Percentiles rank a stretch among this genome's conserved stretches.
These are phyloP conservation scores for Myxozyma mucilagina DNA, from an alignment of 805 yeast species.

Conservation along the genomic window DNA sequence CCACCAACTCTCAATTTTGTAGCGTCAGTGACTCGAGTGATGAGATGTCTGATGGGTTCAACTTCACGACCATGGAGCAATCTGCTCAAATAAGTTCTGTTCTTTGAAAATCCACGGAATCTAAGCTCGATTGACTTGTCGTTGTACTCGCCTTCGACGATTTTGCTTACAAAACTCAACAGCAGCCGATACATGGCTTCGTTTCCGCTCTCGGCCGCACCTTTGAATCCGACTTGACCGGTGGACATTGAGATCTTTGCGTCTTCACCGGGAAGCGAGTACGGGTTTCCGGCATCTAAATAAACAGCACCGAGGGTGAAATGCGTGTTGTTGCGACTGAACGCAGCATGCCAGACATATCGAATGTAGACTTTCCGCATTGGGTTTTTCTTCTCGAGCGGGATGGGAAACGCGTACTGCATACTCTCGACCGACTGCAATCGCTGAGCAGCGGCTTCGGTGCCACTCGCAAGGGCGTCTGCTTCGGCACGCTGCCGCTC, in stretches of 20 bases:
- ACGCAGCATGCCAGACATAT: constrained; percentile 73
- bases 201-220: constrained; percentile 85
- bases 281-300: constrained; percentile 69
- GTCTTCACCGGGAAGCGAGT: constrained; percentile 74
- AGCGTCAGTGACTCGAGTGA: constrained; percentile 71
- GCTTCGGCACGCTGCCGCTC: not conserved
- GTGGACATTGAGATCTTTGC: constrained; percentile 68
- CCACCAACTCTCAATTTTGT: constrained; percentile 93
- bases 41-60: constrained; percentile 58
- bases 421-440: not conserved
- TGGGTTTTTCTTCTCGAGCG: constrained; percentile 3
- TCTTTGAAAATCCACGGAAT: constrained; percentile 81
- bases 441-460: not conserved
- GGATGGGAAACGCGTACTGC: constrained; percentile 4
- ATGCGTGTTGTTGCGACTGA: constrained; percentile 80
- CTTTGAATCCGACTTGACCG: constrained; percentile 86
- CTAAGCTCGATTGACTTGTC: constrained; percentile 68
- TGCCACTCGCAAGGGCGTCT: too few species aligned
- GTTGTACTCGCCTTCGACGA: constrained; percentile 61
- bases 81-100: constrained; percentile 79
- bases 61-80: constrained; percentile 93
- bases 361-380: constrained; percentile 46
- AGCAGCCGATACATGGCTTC: constrained; percentile 91
- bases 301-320: constrained; percentile 66
- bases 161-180: constrained; percentile 66